Evolutionary conservation across 73 alveolate species (phyloP).

Genomic region (Breviolum minutum): DNA sequence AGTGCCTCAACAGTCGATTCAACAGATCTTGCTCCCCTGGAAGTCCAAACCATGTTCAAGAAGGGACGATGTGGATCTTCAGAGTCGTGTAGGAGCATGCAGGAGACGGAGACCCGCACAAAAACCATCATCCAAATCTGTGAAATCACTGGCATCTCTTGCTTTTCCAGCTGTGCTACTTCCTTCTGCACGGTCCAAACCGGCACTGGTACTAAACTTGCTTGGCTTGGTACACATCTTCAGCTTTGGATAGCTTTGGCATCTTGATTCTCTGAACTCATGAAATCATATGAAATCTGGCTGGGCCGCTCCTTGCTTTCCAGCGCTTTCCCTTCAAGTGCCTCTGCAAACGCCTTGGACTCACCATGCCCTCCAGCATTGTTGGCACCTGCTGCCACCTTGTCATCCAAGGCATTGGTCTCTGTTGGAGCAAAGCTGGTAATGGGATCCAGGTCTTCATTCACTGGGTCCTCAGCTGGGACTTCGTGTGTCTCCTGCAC

Average conservation of each 20-base stretch:
- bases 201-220: background rate
- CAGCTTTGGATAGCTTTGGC: slow-evolving; percentile 1
- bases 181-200: background rate
- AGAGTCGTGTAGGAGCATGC: background rate
- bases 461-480: background rate
- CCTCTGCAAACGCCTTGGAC: background rate
- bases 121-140: slow-evolving; percentile 55
- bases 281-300: background rate
- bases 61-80: slow-evolving; percentile 42
- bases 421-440: no score
- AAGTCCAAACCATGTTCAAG: slow-evolving; percentile 58
- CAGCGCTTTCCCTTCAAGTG: background rate
- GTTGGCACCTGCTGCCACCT: no score
- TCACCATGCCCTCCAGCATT: background rate
- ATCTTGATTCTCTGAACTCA: background rate
- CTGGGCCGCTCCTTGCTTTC: slow-evolving; percentile 46
- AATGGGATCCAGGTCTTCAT: background rate
- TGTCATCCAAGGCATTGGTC: no score
- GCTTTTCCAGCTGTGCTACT: background rate
- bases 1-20: slow-evolving; percentile 60
- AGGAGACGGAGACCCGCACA: slow-evolving; percentile 67
- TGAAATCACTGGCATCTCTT: background rate
- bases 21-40: slow-evolving; percentile 26
- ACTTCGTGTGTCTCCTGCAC: background rate
- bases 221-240: background rate